These are phyloP conservation scores for Lepidium campestre DNA, from an alignment of 441 rosid genomes.

Conservation along the genomic window DNA sequence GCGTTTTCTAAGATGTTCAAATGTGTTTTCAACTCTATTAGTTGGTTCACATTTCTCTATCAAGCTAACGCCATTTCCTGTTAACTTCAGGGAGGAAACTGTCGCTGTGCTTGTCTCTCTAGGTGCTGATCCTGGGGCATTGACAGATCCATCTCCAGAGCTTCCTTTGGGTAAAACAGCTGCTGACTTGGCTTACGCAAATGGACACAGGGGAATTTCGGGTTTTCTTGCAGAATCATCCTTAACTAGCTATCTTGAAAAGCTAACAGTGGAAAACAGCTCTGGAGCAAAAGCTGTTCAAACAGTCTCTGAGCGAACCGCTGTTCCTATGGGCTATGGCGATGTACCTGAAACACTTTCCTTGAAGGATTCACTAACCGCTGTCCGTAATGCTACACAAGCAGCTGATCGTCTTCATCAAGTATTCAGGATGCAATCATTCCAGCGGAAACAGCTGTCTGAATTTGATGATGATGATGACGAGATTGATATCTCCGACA, in stretches of 20 bases:
- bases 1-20: not conserved
- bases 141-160: slow-evolving; percentile 80
- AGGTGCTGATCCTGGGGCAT: slow-evolving; percentile 74
- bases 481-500: slow-evolving; percentile 41
- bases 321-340: slow-evolving; percentile 47
- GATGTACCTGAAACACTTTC: slow-evolving; percentile 60
- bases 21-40: not conserved
- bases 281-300: slow-evolving; percentile 50
- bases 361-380: slow-evolving; percentile 77
- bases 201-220: slow-evolving; percentile 92
- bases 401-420: slow-evolving; percentile 89
- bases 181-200: slow-evolving; percentile 82
- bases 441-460: slow-evolving; percentile 65
- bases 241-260: slow-evolving; percentile 55
- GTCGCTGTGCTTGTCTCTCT: slow-evolving; percentile 68
- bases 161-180: slow-evolving; percentile 75
- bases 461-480: slow-evolving; percentile 33
- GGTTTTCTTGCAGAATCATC: slow-evolving; percentile 91
- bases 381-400: slow-evolving; percentile 90
- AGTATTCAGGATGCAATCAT: slow-evolving; percentile 85
- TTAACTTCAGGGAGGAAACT: slow-evolving; percentile 63
- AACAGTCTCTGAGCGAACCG: slow-evolving; percentile 59
- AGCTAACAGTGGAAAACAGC: slow-evolving; percentile 52
- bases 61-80: slow-evolving; percentile 1
- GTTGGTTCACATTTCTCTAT: not conserved